Percentiles rank a stretch among this genome's conserved stretches.
Evolutionary conservation across 495 filamentous ascomycete species (phyloP).

Genomic region (Talaromyces adpressus): DNA sequence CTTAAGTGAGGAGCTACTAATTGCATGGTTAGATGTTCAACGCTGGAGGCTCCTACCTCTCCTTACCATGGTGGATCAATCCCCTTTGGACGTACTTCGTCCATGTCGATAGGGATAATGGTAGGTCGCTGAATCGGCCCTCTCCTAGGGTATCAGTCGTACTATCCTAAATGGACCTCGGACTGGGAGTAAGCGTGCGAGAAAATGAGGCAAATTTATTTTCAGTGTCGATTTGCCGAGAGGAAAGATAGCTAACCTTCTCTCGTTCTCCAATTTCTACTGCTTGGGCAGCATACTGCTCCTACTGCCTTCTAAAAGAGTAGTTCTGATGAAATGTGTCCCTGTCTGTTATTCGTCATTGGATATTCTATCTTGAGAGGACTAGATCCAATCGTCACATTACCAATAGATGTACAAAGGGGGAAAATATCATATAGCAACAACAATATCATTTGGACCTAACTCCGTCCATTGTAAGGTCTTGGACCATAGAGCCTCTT

Average conservation of each 20-base stretch:
- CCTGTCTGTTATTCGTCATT: background rate
- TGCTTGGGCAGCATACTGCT: background rate
- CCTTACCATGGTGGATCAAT: slow-evolving; percentile 38
- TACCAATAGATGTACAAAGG: background rate
- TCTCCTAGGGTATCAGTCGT: slow-evolving; percentile 46
- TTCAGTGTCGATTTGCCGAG: slow-evolving; percentile 17
- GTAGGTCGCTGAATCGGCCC: slow-evolving; percentile 45
- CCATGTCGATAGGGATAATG: slow-evolving; percentile 31
- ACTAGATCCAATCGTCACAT: background rate
- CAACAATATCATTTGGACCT: background rate
- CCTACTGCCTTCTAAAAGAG: background rate
- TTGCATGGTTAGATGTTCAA: slow-evolving; percentile 32
- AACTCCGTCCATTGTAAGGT: slow-evolving; percentile 32
- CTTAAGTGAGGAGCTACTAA: background rate
- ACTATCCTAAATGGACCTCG: slow-evolving; percentile 41
- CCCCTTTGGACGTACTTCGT: slow-evolving; percentile 31
- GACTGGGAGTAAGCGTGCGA: slow-evolving; percentile 42
- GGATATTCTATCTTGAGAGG: background rate
- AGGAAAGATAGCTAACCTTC: background rate
- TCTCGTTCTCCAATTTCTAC: background rate
- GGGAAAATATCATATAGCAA: slow-evolving; percentile 4
- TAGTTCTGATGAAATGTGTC: background rate
- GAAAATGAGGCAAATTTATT: slow-evolving; percentile 35
- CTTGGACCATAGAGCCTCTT: slow-evolving; percentile 37
- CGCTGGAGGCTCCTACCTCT: slow-evolving; percentile 39